Conservation (phyloP, 148 eudicot species). For the Rhododendron ovatum region DNA sequence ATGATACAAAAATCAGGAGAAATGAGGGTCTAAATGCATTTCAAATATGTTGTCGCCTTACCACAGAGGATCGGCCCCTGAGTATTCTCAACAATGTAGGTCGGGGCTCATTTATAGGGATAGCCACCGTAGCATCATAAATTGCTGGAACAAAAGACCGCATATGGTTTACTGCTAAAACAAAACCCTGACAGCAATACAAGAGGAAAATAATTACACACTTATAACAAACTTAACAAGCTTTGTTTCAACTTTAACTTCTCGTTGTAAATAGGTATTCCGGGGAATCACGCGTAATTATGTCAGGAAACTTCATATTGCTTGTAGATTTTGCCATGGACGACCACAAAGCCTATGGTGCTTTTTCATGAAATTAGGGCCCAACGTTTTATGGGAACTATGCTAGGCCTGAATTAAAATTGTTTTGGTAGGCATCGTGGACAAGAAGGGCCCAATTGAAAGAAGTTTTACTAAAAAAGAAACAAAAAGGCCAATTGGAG, state of each 20-base stretch:
- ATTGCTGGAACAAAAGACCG: constrained; percentile 49
- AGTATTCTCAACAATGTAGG: constrained; percentile 44
- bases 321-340: background rate
- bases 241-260: background rate
- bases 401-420: background rate
- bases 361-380: background rate
- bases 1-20: background rate
- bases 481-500: background rate
- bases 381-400: background rate
- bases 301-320: background rate
- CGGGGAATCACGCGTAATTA: background rate
- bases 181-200: constrained; percentile 41
- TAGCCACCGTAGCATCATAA: constrained; percentile 38
- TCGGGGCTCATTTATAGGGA: constrained; percentile 33
- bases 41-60: constrained; percentile 8
- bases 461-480: background rate
- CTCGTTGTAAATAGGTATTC: background rate
- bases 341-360: background rate
- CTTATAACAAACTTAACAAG: background rate
- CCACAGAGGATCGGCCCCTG: constrained; percentile 41
- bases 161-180: constrained; percentile 39
- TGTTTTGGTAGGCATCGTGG: background rate
- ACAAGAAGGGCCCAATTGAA: background rate
- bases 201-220: background rate
- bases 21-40: background rate